A percentile compares a stretch with the other conserved stretches of the same genome.
Evolutionary conservation across 2,329 filamentous ascomycete genomes (phyloP).

Genomic region (Hypomyces rosellus): DNA sequence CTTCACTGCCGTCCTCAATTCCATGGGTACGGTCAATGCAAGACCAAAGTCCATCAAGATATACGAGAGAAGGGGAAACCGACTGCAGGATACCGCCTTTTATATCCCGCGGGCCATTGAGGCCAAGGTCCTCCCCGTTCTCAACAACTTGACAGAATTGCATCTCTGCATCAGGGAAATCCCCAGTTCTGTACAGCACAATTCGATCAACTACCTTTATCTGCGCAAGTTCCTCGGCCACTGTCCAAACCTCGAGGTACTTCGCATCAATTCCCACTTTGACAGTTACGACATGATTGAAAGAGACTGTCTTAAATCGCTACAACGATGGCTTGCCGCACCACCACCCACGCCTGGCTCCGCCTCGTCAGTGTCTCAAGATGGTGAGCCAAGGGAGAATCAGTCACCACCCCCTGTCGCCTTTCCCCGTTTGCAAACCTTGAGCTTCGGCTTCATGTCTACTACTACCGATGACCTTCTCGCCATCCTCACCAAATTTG

Average conservation of each 20-base stretch:
- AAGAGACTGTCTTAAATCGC: neutral
- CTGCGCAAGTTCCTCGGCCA: slow-evolving; percentile 21
- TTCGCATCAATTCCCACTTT: slow-evolving; percentile 42
- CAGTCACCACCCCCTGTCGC: slow-evolving; percentile 17
- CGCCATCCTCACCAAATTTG: slow-evolving; percentile 34
- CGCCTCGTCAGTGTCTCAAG: too few species aligned
- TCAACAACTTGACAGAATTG: slow-evolving; percentile 41
- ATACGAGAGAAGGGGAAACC: slow-evolving; percentile 29
- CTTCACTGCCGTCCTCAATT: slow-evolving; percentile 36
- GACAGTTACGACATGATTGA: neutral
- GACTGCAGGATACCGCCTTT: slow-evolving; percentile 39
- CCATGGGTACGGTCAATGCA: slow-evolving; percentile 34
- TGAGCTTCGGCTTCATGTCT: slow-evolving; percentile 38
- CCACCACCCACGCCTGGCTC: neutral
- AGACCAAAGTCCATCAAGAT: slow-evolving; percentile 41
- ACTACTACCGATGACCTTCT: slow-evolving; percentile 27
- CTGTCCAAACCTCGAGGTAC: slow-evolving; percentile 38
- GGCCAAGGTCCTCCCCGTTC: slow-evolving; percentile 31
- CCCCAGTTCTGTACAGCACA: slow-evolving; percentile 4
- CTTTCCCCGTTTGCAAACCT: slow-evolving; percentile 29
- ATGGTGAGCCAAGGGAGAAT: neutral
- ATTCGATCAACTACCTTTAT: neutral
- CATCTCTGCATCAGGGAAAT: slow-evolving; percentile 20
- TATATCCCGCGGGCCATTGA: slow-evolving; percentile 25
- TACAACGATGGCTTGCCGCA: neutral